phyloP scores from a whole-genome alignment of 345 rosid genomes.

The Syzygium aromaticum region DNA sequence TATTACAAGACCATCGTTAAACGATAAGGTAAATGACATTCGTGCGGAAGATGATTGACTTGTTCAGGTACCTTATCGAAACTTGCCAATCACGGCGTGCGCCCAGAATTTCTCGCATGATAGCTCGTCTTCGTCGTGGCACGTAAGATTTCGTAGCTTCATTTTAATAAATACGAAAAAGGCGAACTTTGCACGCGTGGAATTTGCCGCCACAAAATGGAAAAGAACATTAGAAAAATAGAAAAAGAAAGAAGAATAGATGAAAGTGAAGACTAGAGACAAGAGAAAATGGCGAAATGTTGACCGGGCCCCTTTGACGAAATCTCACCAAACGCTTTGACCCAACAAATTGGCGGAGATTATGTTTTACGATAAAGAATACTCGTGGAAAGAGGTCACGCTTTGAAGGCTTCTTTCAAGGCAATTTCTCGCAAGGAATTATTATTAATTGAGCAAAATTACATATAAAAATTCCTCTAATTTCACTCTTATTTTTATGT shows the following conservation, averaged over 20 bases:
- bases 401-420: not conserved
- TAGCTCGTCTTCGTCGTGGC: not conserved
- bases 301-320: not conserved
- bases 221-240: not conserved
- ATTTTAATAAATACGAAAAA: not conserved
- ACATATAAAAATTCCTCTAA: not conserved
- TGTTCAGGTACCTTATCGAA: not conserved
- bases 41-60: not conserved
- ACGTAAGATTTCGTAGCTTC: not conserved
- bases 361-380: not conserved
- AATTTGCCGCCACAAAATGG: not conserved
- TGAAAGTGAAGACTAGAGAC: not conserved
- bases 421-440: not conserved
- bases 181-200: not conserved
- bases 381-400: not conserved
- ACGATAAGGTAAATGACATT: not conserved
- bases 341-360: not conserved
- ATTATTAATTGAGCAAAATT: not conserved
- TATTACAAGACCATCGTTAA: not conserved
- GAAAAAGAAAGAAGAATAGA: not conserved
- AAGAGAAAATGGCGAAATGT: not conserved
- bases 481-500: not conserved
- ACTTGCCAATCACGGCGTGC: accelerated
- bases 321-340: not conserved
- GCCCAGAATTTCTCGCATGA: not conserved